Percentiles rank a stretch among this genome's conserved stretches.
Conservation (phyloP, 805 yeast genomes). For the Hanseniaspora guilliermondii region DNA sequence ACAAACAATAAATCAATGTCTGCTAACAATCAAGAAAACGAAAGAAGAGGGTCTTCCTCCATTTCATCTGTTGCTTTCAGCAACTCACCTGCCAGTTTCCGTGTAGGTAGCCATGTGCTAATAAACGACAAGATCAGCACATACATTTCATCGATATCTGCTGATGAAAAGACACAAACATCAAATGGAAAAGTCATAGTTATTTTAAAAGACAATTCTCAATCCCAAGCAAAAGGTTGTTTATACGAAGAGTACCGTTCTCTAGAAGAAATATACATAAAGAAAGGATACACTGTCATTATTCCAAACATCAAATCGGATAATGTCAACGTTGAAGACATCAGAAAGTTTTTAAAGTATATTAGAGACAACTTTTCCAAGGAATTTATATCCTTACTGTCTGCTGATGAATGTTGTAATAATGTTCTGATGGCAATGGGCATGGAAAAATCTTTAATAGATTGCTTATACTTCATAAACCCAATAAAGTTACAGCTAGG, state of each 20-base stretch:
- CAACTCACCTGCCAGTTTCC: background rate
- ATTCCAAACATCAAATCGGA: conserved; percentile 8
- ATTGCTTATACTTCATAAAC: conserved; percentile 11
- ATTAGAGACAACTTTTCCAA: background rate
- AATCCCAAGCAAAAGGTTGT: background rate
- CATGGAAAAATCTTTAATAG: background rate
- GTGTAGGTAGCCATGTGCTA: conserved; percentile 10
- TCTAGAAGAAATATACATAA: conserved; percentile 9
- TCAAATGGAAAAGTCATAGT: conserved; percentile 8
- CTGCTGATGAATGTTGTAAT: conserved; percentile 6
- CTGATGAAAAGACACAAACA: background rate
- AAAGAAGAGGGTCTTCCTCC: conserved; percentile 12
- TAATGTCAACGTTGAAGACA: background rate
- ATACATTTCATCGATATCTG: conserved; percentile 7
- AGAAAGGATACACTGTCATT: conserved; percentile 11
- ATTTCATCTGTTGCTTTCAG: conserved; percentile 3
- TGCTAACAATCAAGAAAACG: background rate
- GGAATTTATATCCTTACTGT: conserved; percentile 5
- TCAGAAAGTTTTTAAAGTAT: conserved; percentile 3
- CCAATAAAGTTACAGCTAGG: conserved; percentile 6
- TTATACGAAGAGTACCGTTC: conserved; percentile 7
- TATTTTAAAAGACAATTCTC: conserved; percentile 6
- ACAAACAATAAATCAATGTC: background rate
- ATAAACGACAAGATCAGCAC: conserved; percentile 9
- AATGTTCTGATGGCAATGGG: background rate